Conservation (phyloP, 2,329 filamentous ascomycete species). For the Fusarium sp. region DNA sequence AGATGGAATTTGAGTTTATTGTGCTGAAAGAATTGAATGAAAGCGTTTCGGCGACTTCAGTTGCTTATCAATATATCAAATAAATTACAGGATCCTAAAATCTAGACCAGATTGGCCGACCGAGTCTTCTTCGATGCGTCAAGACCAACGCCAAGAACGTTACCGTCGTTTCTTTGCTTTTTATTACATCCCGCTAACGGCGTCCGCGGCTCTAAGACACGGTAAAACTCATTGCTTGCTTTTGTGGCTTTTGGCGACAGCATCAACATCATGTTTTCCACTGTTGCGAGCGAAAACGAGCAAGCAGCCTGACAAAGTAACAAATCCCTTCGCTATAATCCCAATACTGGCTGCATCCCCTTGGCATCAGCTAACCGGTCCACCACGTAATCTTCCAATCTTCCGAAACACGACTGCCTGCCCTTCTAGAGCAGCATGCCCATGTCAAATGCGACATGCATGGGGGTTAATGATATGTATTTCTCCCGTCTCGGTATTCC, state of each 20-base stretch:
- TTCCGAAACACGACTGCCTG: slow-evolving; percentile 38
- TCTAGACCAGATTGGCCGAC: slow-evolving; percentile 2
- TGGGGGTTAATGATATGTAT: slow-evolving; percentile 14
- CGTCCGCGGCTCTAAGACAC: neutral
- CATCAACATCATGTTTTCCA: neutral
- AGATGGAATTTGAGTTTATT: neutral
- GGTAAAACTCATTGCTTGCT: neutral
- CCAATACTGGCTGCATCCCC: slow-evolving; percentile 11
- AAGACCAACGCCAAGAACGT: neutral
- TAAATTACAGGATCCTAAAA: neutral
- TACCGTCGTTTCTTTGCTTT: slow-evolving; percentile 4
- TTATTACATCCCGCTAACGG: slow-evolving; percentile 4
- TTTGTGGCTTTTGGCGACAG: neutral
- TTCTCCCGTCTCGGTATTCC: slow-evolving; percentile 25
- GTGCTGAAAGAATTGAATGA: neutral
- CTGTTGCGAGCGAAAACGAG: no score
- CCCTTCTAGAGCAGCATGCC: slow-evolving; percentile 20
- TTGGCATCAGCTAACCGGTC: slow-evolving; percentile 33
- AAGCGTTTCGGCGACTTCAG: neutral
- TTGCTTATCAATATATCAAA: neutral
- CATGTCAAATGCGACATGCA: slow-evolving; percentile 17
- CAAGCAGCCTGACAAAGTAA: neutral
- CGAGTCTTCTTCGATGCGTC: slow-evolving; percentile 9
- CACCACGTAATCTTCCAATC: slow-evolving; percentile 41
- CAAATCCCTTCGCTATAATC: neutral